Conservation (phyloP, 352 stramenopile genomes). For the Albugo laibachii region DNA sequence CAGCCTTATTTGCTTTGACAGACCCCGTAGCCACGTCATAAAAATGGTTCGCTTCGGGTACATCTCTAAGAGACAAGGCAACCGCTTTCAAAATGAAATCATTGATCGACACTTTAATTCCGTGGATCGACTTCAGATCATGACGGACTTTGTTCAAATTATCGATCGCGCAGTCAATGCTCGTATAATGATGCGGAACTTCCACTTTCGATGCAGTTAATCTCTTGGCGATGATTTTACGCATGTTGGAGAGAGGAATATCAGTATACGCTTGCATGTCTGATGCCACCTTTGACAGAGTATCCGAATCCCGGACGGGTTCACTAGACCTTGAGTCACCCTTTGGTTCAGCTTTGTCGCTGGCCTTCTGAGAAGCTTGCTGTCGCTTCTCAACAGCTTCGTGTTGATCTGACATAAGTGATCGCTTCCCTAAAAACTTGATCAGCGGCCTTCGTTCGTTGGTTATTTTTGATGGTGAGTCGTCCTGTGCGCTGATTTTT, state of each 20-base stretch:
- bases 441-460: constrained; percentile 33
- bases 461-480: constrained; percentile 10
- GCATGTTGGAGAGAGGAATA: constrained; percentile 87
- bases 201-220: constrained; percentile 92
- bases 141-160: constrained; percentile 81
- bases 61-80: constrained; percentile 91
- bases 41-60: constrained; percentile 85
- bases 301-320: background rate
- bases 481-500: constrained; percentile 13
- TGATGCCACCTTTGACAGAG: background rate
- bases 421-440: constrained; percentile 74
- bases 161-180: constrained; percentile 92
- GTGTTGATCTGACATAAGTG: constrained; percentile 22
- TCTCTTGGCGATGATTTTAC: constrained; percentile 97
- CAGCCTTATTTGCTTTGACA: constrained; percentile 66
- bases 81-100: constrained; percentile 97
- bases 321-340: too few relatives aligned
- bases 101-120: constrained; percentile 97
- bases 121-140: constrained; percentile 80
- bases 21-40: constrained; percentile 34
- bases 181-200: constrained; percentile 94
- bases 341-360: constrained; percentile 4
- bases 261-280: constrained; percentile 33
- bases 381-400: background rate
- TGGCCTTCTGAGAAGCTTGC: constrained; percentile 2